Evolutionary conservation across 2,329 filamentous ascomycete genomes (phyloP).

Genomic region (Colletotrichum musae): DNA sequence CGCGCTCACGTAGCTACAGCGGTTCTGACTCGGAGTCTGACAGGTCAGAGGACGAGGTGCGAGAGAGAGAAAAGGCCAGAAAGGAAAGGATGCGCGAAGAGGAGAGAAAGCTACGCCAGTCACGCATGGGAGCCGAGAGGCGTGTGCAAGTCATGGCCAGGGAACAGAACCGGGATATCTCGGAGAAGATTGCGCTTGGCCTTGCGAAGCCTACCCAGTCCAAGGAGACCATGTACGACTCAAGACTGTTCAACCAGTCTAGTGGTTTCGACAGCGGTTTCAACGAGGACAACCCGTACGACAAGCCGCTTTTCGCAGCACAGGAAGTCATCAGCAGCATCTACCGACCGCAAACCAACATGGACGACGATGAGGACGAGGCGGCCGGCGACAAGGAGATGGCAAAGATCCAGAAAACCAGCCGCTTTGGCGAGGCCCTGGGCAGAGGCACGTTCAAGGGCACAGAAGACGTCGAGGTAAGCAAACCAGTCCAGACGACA

Average conservation of each 20-base stretch:
- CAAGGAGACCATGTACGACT: conserved; percentile 97
- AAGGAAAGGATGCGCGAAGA: conserved; percentile 85
- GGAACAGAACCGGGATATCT: conserved; percentile 96
- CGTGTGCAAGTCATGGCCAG: conserved; percentile 93
- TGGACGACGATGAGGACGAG: conserved; percentile 83
- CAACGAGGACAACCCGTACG: conserved; percentile 98
- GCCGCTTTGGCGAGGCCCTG: conserved; percentile 86
- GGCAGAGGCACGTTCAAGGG: conserved; percentile 95
- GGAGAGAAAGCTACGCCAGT: conserved; percentile 91
- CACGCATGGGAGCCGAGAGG: conserved; percentile 94
- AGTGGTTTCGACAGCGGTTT: conserved; percentile 92
- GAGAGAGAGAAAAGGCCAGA: conserved; percentile 83
- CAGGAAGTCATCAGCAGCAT: conserved; percentile 96
- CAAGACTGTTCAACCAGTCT: conserved; percentile 92
- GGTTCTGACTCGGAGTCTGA: conserved; percentile 65
- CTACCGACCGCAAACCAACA: conserved; percentile 84
- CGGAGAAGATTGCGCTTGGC: conserved; percentile 95
- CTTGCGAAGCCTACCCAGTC: conserved; percentile 94
- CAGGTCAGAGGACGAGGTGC: conserved; percentile 77
- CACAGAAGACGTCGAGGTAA: conserved; percentile 83
- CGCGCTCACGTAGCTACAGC: conserved; percentile 66
- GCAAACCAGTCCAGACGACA: conserved; percentile 46
- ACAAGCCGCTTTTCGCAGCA: conserved; percentile 96
- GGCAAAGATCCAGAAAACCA: conserved; percentile 88
- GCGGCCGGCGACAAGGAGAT: conserved; percentile 86